These are phyloP conservation scores for Globisporangium takayamanum DNA, from an alignment of 352 stramenopile species.

Conservation along the genomic window DNA sequence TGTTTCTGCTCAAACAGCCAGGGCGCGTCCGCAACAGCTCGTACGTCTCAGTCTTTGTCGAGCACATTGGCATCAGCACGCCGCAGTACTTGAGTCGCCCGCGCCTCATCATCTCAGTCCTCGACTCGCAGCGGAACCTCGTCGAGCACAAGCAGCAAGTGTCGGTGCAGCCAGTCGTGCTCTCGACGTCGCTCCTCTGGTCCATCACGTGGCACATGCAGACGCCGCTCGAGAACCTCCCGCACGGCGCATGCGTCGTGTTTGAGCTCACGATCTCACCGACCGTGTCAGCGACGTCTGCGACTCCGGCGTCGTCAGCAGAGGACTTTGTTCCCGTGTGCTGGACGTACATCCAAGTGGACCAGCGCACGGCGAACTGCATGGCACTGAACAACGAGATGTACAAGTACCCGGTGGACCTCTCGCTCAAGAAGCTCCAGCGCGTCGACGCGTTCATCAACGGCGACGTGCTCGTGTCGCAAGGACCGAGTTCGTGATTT, in stretches of 20 bases:
- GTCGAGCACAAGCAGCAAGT: constrained; percentile 79
- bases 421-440: constrained; percentile 68
- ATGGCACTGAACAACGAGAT: constrained; percentile 65
- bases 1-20: constrained; percentile 72
- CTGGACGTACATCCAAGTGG: constrained; percentile 80
- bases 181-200: constrained; percentile 63
- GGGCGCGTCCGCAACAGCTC: constrained; percentile 70
- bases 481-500: constrained; percentile 26
- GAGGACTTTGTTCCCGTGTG: constrained; percentile 59
- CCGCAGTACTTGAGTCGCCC: constrained; percentile 46
- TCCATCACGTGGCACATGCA: constrained; percentile 92
- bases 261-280: constrained; percentile 57
- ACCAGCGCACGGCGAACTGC: constrained; percentile 73
- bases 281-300: constrained; percentile 12
- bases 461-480: constrained; percentile 64
- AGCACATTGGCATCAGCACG: constrained; percentile 56
- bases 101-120: constrained; percentile 63
- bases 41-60: constrained; percentile 78
- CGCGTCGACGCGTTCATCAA: constrained; percentile 73
- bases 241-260: constrained; percentile 60
- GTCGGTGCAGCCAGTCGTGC: constrained; percentile 52
- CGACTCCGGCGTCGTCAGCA: constrained; percentile 22
- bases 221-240: constrained; percentile 89
- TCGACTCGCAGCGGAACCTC: constrained; percentile 55
- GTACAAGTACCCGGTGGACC: constrained; percentile 76